phyloP scores from a whole-genome alignment of 768 basidiomycete genomes.

The Hericium erinaceus region DNA sequence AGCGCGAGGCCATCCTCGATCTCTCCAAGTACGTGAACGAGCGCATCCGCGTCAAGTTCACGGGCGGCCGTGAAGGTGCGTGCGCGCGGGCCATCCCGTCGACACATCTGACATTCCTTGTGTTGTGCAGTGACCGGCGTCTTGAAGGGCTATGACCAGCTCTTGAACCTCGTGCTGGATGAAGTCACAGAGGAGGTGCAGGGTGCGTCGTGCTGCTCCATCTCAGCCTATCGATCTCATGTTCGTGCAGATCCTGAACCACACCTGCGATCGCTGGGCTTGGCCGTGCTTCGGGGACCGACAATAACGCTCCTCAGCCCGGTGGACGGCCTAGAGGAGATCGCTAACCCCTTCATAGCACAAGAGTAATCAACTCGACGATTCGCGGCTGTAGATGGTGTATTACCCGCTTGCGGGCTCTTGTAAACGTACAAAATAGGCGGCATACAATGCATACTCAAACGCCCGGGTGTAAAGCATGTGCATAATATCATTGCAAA shows the following conservation, averaged over 20 bases:
- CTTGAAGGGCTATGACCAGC: conserved; percentile 92
- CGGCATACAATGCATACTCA: too few relatives aligned
- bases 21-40: conserved; percentile 91
- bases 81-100: neutral
- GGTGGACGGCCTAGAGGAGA: conserved; percentile 91
- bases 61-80: conserved; percentile 91
- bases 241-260: conserved; percentile 50
- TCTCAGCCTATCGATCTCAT: neutral
- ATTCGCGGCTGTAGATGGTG: too few relatives aligned
- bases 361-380: conserved; percentile 38
- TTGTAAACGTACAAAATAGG: too few relatives aligned
- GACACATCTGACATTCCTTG: conserved; percentile 2
- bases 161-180: conserved; percentile 94
- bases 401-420: too few relatives aligned
- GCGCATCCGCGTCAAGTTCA: conserved; percentile 91
- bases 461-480: too few relatives aligned
- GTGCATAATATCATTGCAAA: too few relatives aligned
- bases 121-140: conserved; percentile 66
- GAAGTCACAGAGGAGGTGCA: conserved; percentile 81
- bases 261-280: conserved; percentile 59
- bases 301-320: conserved; percentile 92
- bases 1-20: conserved; percentile 91
- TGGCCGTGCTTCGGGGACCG: conserved; percentile 88
- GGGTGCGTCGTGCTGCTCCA: conserved; percentile 33
- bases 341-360: conserved; percentile 77